phyloP scores from a whole-genome alignment of 2,329 filamentous ascomycete genomes.

The Tolypocladium ovalisporum region DNA sequence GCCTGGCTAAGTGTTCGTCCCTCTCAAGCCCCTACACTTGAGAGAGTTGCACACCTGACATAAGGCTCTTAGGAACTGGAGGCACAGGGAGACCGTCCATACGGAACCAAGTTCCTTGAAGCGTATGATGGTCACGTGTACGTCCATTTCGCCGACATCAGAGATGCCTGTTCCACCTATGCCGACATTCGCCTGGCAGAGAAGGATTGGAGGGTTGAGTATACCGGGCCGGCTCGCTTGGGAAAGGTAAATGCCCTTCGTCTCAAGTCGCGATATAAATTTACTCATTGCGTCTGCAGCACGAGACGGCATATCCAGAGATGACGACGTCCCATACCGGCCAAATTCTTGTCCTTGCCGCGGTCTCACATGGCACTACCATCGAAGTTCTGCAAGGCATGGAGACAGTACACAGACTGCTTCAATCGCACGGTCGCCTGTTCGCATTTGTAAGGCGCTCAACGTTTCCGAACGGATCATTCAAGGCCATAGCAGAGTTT shows the following conservation, averaged over 20 bases:
- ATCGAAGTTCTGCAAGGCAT: conserved; percentile 22
- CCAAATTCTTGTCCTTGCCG: conserved; percentile 18
- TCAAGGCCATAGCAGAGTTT: conserved; percentile 41
- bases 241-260: background rate
- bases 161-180: conserved; percentile 43
- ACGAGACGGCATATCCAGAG: background rate
- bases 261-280: background rate
- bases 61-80: conserved; percentile 24
- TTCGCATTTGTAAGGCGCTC: conserved; percentile 37
- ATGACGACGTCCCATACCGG: conserved; percentile 8
- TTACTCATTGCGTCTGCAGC: background rate
- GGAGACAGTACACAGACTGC: conserved; percentile 18
- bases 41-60: conserved; percentile 4
- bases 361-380: conserved; percentile 6
- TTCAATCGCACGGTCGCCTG: conserved; percentile 38
- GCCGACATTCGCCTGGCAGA: conserved; percentile 31
- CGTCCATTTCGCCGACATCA: conserved; percentile 48
- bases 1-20: conserved; percentile 32
- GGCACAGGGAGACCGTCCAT: conserved; percentile 18
- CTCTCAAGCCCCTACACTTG: background rate
- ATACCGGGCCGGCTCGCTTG: conserved; percentile 1
- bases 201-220: conserved; percentile 31
- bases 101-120: conserved; percentile 26
- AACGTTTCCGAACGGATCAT: conserved; percentile 28
- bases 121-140: conserved; percentile 32